Conservation (phyloP, 257 asterid species). For the Vinca minor region DNA sequence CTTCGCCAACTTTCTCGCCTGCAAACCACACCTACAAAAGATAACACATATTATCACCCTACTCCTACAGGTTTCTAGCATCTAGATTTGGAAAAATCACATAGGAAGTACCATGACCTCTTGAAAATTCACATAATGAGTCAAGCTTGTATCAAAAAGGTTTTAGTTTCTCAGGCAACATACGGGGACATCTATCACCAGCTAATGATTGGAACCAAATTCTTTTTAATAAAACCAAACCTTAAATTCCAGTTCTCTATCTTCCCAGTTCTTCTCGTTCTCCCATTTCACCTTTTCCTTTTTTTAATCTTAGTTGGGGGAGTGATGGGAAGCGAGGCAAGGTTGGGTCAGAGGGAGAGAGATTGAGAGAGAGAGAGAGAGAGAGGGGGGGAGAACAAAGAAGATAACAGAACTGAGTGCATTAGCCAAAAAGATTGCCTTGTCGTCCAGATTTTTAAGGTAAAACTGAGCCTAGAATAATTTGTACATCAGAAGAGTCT, state of each 20-base stretch:
- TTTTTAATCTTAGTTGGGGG: neutral
- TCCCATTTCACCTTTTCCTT: neutral
- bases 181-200: neutral
- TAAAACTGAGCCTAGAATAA: neutral
- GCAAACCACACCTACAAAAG: constrained; percentile 70
- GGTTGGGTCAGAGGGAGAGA: neutral
- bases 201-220: neutral
- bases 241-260: neutral
- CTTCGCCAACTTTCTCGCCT: constrained; percentile 84
- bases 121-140: neutral
- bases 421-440: neutral
- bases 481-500: too few species aligned
- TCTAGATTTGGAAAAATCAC: neutral
- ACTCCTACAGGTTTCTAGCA: constrained; percentile 5
- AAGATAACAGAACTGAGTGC: neutral
- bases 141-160: neutral
- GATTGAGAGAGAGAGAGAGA: too few species aligned
- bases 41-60: constrained; percentile 16
- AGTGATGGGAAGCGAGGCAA: neutral
- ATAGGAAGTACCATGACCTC: neutral
- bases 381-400: too few species aligned
- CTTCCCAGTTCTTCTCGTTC: too few species aligned
- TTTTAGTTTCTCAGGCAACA: neutral
- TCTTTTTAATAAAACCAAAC: neutral
- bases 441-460: neutral